Base-by-base conservation (phyloP, 2,329 filamentous ascomycete species). In the Diaporthe sp. region DNA sequence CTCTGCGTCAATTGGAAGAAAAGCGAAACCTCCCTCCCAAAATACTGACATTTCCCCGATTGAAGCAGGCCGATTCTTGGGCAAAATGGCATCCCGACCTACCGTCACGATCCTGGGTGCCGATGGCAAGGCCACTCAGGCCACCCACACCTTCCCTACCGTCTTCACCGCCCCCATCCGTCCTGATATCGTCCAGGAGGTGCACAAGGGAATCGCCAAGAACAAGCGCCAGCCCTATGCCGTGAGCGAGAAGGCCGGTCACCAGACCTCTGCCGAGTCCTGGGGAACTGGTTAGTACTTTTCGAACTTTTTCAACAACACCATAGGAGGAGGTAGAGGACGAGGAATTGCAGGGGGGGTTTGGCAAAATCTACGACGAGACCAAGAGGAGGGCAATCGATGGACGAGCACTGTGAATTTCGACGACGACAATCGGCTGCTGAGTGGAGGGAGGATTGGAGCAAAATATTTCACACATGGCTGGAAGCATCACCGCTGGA, bases 201-300 rank as follows among this genome's bases (percentile, higher is more conserved):
- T 98, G 84, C 97, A 99, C 93, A 97, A 95, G 84, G 97, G 97
- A 85, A 97, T 99, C 91, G 96, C 96, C 87, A 99, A 99, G 95
- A 99, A 99, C 93, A 98, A 97, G 93, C 94, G 97, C 87, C 97
- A 99, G 90, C 96, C 97, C 82, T 99, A 99, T 88, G 92, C 97
- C 84, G 97, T 99, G 91, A 98, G 95, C 93, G 96, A 98, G 94
- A 99, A 99, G 94, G 97, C 97, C 86, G 97, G 97, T 91, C 97
- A 99, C 91, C 97, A 99, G 91, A 99, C 97, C 86, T 98, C 95
- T 89, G 97, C 97, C 86, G 97, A 99, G 92, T 99, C 97, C 81
- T 99, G 97, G 97, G 96, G 96, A 93, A 98, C 96, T 90, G 96
- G 95, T 97, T 87, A 89, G 94, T 93, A 81, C 76, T 71, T 60